phyloP scores from a whole-genome alignment of 768 basidiomycete species.

The Amanita fuliginea region DNA sequence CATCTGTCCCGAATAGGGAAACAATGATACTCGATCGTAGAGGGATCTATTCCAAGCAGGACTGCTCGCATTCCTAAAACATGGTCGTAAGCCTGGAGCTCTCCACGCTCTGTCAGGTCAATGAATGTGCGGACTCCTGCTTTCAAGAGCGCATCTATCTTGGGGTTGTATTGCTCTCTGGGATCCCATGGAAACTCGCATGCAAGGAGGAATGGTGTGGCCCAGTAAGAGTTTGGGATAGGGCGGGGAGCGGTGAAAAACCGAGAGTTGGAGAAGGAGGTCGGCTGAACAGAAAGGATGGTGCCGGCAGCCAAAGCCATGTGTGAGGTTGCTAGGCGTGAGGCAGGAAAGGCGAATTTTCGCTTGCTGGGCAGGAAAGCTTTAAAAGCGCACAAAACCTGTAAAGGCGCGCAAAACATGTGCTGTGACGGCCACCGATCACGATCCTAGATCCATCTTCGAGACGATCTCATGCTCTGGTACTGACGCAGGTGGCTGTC shows the following conservation, averaged over 20 bases:
- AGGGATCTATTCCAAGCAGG: slow-evolving; percentile 42
- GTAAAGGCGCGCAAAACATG: no score
- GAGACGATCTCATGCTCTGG: not conserved
- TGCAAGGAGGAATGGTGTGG: slow-evolving; percentile 57
- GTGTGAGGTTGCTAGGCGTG: not conserved
- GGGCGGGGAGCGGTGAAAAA: slow-evolving; percentile 32
- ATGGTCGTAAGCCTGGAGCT: slow-evolving; percentile 55
- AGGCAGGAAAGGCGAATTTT: no score
- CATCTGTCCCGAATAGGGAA: slow-evolving; percentile 71
- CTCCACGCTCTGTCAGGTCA: slow-evolving; percentile 75
- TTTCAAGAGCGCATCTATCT: slow-evolving; percentile 60
- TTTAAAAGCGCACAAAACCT: not conserved
- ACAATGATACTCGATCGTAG: slow-evolving; percentile 60
- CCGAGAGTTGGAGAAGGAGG: not conserved
- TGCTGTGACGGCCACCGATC: not conserved
- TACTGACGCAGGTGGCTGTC: not conserved
- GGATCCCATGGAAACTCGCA: slow-evolving; percentile 79
- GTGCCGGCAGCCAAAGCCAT: slow-evolving; percentile 1
- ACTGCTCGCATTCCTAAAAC: slow-evolving; percentile 41
- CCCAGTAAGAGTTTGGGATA: slow-evolving; percentile 84
- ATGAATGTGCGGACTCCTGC: slow-evolving; percentile 75
- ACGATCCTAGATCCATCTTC: not conserved
- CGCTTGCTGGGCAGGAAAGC: not conserved
- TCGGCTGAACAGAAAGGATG: not conserved
- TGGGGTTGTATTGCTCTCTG: slow-evolving; percentile 43